A percentile compares a stretch with the other conserved stretches of the same genome.
Evolutionary conservation across 768 basidiomycete species (phyloP).

Genomic region (Lactarius hatsudake): DNA sequence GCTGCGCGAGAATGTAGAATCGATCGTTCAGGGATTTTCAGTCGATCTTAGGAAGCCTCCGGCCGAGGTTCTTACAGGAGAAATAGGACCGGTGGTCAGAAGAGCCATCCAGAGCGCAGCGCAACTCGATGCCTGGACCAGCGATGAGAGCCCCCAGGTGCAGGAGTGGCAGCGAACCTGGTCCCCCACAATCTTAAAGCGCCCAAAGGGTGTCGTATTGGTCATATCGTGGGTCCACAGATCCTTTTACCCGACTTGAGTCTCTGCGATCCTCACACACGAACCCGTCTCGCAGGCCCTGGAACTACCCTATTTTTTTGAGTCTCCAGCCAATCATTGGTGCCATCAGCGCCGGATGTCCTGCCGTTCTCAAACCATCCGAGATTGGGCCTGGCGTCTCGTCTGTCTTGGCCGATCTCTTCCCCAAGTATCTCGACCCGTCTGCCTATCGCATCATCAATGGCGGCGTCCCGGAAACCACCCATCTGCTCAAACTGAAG

Average conservation of each 20-base stretch:
- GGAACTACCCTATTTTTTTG: slow-evolving; percentile 21
- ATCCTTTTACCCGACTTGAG: background rate
- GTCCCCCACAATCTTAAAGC: slow-evolving; percentile 52
- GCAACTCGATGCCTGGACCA: slow-evolving; percentile 58
- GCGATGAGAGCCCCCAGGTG: slow-evolving; percentile 38
- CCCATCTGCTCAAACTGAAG: slow-evolving; percentile 37
- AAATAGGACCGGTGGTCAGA: slow-evolving; percentile 44
- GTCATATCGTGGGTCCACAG: slow-evolving; percentile 53
- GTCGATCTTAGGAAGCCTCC: slow-evolving; percentile 32
- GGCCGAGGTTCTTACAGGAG: slow-evolving; percentile 34
- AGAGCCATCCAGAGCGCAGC: slow-evolving; percentile 33
- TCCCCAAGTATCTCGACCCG: slow-evolving; percentile 73
- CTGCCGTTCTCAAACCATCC: slow-evolving; percentile 72
- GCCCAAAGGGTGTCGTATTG: slow-evolving; percentile 59
- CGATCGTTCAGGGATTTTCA: slow-evolving; percentile 45
- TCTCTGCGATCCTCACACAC: background rate
- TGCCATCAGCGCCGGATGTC: slow-evolving; percentile 78
- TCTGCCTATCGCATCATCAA: slow-evolving; percentile 65
- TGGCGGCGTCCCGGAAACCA: slow-evolving; percentile 42
- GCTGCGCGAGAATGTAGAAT: slow-evolving; percentile 58
- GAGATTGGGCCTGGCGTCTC: slow-evolving; percentile 59
- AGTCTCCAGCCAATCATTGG: slow-evolving; percentile 35
- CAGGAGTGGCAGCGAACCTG: slow-evolving; percentile 49
- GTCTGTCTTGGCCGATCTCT: slow-evolving; percentile 58
- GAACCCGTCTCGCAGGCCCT: slow-evolving; percentile 10